Base-by-base conservation (phyloP, 1,139 yeast species). In the Suhomyces bolitotheri region DNA sequence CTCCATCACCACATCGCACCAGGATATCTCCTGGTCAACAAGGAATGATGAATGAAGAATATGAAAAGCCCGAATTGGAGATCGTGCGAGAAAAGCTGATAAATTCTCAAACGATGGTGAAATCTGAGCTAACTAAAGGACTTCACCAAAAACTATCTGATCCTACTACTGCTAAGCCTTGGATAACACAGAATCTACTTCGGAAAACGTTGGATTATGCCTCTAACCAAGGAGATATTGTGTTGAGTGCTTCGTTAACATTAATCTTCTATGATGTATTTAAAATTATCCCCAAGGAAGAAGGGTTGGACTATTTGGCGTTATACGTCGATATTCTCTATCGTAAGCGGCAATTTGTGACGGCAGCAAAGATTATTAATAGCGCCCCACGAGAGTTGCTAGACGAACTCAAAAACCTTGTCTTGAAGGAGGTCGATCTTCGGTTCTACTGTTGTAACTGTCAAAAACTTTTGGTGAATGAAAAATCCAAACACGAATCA, bases 391-490 rank as follows among this genome's bases (percentile, higher is more conserved):
- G 27, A 8, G 62, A 51, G 5, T 41, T 66, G 11, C 58, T 64
- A 44, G 62, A 64, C 7, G 61, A 67, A 9, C 62, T 82, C 32
- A 62, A 65, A 26, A 64, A 61, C n/a, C 48, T 68, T 30, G 76
- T 79, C 7, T 66, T 68, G 36, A 72, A 73, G 14, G 79, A 79
- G 10, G 75, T 87, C 1, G 70, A 76, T 15, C 60, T 85, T 21
- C 71, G 86, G 43, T 69, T 81, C 16, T 79, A 75, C 46, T 90
- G 97, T 55, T 78, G 78, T 28, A 65, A 71, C 44, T 90, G 97
- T 57, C 67, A 71, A 25, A 69, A 75, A 33, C 67, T 87, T 5
- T 62, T 89, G 11, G 61, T 78, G 4, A 88, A 87, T 53, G 94
- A 85, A 45, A 56, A 58, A 8, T 67, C 81, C 11, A 80, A 78